phyloP scores from a whole-genome alignment of 805 yeast genomes.

The Hemisphaericaspora nanyangensis region DNA sequence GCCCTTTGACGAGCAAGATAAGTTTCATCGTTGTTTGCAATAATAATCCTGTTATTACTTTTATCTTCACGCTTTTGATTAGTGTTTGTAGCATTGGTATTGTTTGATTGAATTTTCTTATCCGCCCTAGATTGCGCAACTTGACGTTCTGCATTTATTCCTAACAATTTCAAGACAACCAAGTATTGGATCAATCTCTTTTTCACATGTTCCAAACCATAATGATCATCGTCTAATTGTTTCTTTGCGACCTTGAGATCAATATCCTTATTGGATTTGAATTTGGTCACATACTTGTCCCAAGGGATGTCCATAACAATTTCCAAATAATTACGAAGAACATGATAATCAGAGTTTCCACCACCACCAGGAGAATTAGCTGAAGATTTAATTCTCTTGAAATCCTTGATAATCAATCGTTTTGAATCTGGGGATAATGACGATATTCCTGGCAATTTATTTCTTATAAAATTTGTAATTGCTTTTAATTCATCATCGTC shows the following conservation, averaged over 20 bases:
- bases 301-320: conserved; percentile 65
- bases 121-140: conserved; percentile 12
- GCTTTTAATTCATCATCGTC: conserved; percentile 41
- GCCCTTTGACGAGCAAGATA: conserved; percentile 22
- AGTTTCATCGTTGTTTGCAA: conserved; percentile 36
- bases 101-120: neutral
- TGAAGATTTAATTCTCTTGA: conserved; percentile 50
- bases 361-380: conserved; percentile 30
- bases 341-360: conserved; percentile 61
- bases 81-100: neutral
- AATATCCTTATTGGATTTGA: conserved; percentile 39
- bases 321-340: conserved; percentile 60
- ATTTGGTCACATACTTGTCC: conserved; percentile 34
- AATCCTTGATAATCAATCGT: conserved; percentile 45
- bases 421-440: conserved; percentile 36
- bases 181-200: conserved; percentile 73
- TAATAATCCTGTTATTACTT: conserved; percentile 19
- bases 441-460: conserved; percentile 31
- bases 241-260: conserved; percentile 42
- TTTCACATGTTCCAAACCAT: conserved; percentile 47
- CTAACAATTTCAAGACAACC: conserved; percentile 65
- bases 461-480: conserved; percentile 34
- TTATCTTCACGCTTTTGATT: neutral
- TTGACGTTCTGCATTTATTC: conserved; percentile 33
- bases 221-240: conserved; percentile 40